Conservation (phyloP, 129 eudicot genomes). For the Saposhnikovia divaricata region DNA sequence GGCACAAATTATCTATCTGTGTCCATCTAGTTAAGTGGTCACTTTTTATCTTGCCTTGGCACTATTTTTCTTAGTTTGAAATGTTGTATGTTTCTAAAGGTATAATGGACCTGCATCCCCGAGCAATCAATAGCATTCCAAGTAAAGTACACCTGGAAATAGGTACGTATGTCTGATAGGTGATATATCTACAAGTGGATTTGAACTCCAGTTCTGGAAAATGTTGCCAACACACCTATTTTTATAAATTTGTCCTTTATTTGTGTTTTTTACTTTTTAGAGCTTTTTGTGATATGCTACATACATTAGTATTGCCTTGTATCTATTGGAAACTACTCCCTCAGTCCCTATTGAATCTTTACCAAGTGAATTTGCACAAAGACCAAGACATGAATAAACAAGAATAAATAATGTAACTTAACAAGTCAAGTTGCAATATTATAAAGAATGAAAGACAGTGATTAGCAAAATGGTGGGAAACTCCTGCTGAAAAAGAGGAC, state of each 20-base stretch:
- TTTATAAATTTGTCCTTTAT: background rate
- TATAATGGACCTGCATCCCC: constrained; percentile 86
- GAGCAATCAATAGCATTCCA: constrained; percentile 98
- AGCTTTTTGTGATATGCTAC: background rate
- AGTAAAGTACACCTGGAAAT: constrained; percentile 89
- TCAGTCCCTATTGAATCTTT: too few relatives aligned
- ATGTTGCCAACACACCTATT: background rate
- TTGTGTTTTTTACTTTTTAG: background rate
- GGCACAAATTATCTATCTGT: background rate
- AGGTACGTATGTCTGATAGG: constrained; percentile 35
- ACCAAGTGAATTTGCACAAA: too few relatives aligned
- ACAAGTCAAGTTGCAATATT: too few relatives aligned
- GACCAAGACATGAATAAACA: too few relatives aligned
- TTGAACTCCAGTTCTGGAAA: background rate
- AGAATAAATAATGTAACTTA: too few relatives aligned
- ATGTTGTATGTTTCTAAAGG: constrained; percentile 28
- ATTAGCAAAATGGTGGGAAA: too few relatives aligned
- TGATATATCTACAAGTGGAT: background rate
- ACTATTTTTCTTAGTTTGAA: constrained; percentile 1
- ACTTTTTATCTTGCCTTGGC: background rate
- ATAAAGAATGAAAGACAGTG: too few relatives aligned
- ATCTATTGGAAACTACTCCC: background rate
- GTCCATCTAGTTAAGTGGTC: background rate
- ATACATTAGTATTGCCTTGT: background rate
- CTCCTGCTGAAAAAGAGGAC: too few relatives aligned